phyloP scores from a whole-genome alignment of 305 asterid genomes.

The Fraxinus baroniana region DNA sequence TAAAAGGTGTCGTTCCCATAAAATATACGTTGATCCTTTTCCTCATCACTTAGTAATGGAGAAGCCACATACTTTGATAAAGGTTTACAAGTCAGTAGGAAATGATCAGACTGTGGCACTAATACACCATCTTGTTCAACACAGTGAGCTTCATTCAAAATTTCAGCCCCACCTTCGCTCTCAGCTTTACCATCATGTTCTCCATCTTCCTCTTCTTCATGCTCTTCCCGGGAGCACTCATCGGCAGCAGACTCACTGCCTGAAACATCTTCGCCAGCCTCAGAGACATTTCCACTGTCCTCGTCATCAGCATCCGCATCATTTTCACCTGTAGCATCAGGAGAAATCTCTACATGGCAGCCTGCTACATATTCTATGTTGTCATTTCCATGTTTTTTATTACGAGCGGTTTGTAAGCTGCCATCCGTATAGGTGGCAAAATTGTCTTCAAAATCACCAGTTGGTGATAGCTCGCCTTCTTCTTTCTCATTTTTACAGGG shows the following conservation, averaged over 20 bases:
- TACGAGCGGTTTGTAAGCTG: constrained; percentile 44
- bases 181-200: constrained; percentile 78
- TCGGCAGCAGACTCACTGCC: constrained; percentile 94
- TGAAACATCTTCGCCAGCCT: constrained; percentile 81
- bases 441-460: constrained; percentile 80
- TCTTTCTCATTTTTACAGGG: constrained; percentile 91
- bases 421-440: constrained; percentile 60
- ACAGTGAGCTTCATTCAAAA: constrained; percentile 42
- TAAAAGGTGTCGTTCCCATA: constrained; percentile 89
- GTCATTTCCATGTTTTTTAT: constrained; percentile 37
- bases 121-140: constrained; percentile 24
- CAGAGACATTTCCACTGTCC: constrained; percentile 80
- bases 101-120: constrained; percentile 61
- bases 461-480: constrained; percentile 97
- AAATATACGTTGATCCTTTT: constrained; percentile 49
- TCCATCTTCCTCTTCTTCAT: constrained; percentile 78
- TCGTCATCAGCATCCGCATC: constrained; percentile 63
- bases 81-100: constrained; percentile 72
- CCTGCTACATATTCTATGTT: constrained; percentile 50
- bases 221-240: constrained; percentile 82
- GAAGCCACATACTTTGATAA: constrained; percentile 67
- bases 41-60: constrained; percentile 38
- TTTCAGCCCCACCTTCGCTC: constrained; percentile 96
- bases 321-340: constrained; percentile 70
- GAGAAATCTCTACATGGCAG: constrained; percentile 47